Evolutionary conservation across 495 filamentous ascomycete species (phyloP).

Genomic region (Copromyces sp.): DNA sequence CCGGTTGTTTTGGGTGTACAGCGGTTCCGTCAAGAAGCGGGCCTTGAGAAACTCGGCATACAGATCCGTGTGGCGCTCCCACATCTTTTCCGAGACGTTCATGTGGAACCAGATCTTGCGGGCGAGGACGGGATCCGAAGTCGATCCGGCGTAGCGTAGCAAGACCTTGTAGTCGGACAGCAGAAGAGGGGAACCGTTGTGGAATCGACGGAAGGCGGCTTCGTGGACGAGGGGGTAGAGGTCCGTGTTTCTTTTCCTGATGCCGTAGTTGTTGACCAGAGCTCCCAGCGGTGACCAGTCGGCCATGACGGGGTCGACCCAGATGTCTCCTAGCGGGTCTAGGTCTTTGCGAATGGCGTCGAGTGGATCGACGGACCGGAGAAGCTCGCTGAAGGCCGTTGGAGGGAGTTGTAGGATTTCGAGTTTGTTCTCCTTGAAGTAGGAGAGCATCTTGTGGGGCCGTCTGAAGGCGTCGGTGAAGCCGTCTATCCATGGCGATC

Average conservation of each 20-base stretch:
- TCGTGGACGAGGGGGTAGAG: conserved; percentile 13
- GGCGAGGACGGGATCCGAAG: conserved; percentile 12
- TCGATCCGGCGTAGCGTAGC: conserved; percentile 26
- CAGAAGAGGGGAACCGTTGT: conserved; percentile 11
- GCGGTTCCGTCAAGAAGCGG: conserved; percentile 27
- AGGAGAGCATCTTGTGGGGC: not conserved
- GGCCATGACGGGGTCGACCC: conserved; percentile 18
- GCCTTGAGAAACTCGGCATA: conserved; percentile 25
- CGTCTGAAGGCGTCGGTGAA: not conserved
- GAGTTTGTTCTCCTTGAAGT: conserved; percentile 1
- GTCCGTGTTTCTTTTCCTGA: conserved; percentile 16
- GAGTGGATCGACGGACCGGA: conserved; percentile 27
- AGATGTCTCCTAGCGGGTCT: conserved; percentile 14
- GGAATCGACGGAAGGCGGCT: conserved; percentile 14
- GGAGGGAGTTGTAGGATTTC: conserved; percentile 13
- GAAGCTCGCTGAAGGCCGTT: conserved; percentile 28
- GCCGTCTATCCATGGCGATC: not conserved
- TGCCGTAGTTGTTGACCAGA: conserved; percentile 23
- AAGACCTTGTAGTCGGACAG: conserved; percentile 23
- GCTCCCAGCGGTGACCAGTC: conserved; percentile 13
- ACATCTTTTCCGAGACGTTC: not conserved
- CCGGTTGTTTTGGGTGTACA: conserved; percentile 24
- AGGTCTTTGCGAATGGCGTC: conserved; percentile 9
- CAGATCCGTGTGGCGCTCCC: conserved; percentile 9
- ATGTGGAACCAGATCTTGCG: conserved; percentile 14